Conservation (phyloP, 495 filamentous ascomycete species). For the Podospora conica region DNA sequence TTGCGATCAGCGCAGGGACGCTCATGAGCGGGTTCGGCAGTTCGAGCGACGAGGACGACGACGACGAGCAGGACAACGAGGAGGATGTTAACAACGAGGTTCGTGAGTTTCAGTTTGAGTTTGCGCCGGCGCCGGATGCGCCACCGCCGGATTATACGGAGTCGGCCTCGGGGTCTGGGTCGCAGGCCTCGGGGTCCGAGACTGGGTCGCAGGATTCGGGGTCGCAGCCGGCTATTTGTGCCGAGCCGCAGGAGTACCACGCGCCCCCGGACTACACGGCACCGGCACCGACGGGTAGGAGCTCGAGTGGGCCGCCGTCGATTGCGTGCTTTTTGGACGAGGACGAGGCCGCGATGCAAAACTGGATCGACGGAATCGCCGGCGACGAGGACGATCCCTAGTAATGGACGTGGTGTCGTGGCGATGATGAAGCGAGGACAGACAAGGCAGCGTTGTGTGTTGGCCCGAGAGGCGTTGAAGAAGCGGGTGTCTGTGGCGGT, state of each 20-base stretch:
- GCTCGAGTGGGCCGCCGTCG: not conserved
- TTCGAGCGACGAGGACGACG: constrained; percentile 94
- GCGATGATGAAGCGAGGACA: not conserved
- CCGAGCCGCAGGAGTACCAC: not conserved
- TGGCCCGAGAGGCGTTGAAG: not conserved
- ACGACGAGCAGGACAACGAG: constrained; percentile 85
- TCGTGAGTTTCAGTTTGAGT: constrained; percentile 25
- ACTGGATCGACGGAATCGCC: not conserved
- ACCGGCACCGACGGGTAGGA: constrained; percentile 1
- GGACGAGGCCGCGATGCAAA: not conserved
- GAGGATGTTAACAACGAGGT: constrained; percentile 53
- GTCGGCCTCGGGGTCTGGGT: not conserved
- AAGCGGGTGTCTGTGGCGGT: too few relatives aligned
- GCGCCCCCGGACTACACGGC: not conserved
- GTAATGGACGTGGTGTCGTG: not conserved
- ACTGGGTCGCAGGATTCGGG: not conserved
- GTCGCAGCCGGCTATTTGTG: not conserved
- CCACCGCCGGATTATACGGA: not conserved
- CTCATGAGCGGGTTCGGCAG: constrained; percentile 92
- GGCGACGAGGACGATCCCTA: not conserved
- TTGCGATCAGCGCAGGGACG: constrained; percentile 59
- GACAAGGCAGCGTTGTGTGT: not conserved
- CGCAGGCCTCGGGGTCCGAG: not conserved
- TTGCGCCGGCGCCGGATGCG: not conserved
- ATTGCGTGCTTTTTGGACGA: not conserved